Percentiles rank a stretch among this genome's conserved stretches.
Evolutionary conservation across 352 stramenopile species (phyloP).

Genomic region (Pilasporangium apinafurcum): DNA sequence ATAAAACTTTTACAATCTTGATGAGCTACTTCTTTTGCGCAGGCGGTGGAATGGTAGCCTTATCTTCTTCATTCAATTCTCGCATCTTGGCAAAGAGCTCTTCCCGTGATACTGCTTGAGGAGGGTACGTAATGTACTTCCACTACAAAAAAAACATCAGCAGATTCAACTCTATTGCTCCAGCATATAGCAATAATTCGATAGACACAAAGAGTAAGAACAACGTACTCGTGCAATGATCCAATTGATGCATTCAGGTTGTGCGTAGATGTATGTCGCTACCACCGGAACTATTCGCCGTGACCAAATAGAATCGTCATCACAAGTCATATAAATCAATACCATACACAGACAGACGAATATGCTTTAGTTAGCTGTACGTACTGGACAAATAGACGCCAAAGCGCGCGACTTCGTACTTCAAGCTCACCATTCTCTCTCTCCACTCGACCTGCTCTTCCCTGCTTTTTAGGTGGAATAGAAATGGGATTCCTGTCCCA

Average conservation of each 20-base stretch:
- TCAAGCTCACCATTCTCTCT: slow-evolving; percentile 47
- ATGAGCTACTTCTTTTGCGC: slow-evolving; percentile 10
- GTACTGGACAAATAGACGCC: slow-evolving; percentile 65
- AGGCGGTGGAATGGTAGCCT: slow-evolving; percentile 9
- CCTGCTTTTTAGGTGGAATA: neutral
- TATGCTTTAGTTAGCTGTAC: too few relatives aligned
- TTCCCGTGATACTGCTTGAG: slow-evolving; percentile 65
- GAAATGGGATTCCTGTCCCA: too few relatives aligned
- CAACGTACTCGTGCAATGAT: slow-evolving; percentile 55
- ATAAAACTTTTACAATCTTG: too few relatives aligned
- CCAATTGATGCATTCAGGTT: slow-evolving; percentile 79
- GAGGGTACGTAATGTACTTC: slow-evolving; percentile 85
- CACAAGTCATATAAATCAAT: neutral
- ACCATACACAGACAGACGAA: neutral
- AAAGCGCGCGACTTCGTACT: slow-evolving; percentile 64
- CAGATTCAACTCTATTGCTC: too few relatives aligned
- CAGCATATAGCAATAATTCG: too few relatives aligned
- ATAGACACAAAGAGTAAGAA: slow-evolving; percentile 1
- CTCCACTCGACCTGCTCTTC: slow-evolving; percentile 10
- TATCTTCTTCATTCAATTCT: slow-evolving; percentile 57
- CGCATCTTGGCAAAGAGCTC: slow-evolving; percentile 76
- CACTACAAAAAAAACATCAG: slow-evolving; percentile 30
- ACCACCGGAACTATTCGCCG: slow-evolving; percentile 56
- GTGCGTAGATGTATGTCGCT: slow-evolving; percentile 77
- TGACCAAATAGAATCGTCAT: neutral